phyloP scores from a whole-genome alignment of 208 protist genomes.

The Trypanosoma caninum region DNA sequence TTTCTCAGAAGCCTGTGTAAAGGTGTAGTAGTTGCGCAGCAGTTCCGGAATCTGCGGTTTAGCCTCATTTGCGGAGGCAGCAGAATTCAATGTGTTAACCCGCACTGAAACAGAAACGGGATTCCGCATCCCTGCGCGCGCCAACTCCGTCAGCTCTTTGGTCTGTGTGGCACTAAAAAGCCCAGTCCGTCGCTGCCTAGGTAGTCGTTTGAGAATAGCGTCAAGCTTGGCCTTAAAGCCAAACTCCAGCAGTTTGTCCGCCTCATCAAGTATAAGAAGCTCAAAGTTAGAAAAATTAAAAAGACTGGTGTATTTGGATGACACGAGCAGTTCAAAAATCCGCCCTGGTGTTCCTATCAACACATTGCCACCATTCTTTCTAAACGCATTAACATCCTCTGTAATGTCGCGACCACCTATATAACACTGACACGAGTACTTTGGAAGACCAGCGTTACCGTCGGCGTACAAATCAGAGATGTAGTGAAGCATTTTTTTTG shows the following conservation, averaged over 20 bases:
- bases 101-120: slow-evolving; percentile 86
- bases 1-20: slow-evolving; percentile 75
- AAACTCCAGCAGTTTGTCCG: slow-evolving; percentile 91
- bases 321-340: slow-evolving; percentile 88
- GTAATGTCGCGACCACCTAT: slow-evolving; percentile 88
- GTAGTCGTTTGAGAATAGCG: slow-evolving; percentile 82
- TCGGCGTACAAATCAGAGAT: slow-evolving; percentile 49
- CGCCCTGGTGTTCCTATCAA: slow-evolving; percentile 90
- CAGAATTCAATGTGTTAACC: slow-evolving; percentile 34
- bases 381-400: slow-evolving; percentile 77
- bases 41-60: slow-evolving; percentile 88
- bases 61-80: slow-evolving; percentile 29
- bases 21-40: slow-evolving; percentile 86
- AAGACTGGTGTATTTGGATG: slow-evolving; percentile 67
- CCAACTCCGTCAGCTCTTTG: slow-evolving; percentile 85
- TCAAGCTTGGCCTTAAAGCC: slow-evolving; percentile 93
- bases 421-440: slow-evolving; percentile 85
- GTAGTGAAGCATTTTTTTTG: slow-evolving; percentile 72
- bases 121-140: slow-evolving; percentile 89
- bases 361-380: slow-evolving; percentile 78
- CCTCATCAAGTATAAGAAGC: slow-evolving; percentile 92
- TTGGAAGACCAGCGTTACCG: slow-evolving; percentile 38
- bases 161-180: slow-evolving; percentile 94
- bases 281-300: slow-evolving; percentile 84
- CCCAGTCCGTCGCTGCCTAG: slow-evolving; percentile 89